phyloP scores from a whole-genome alignment of 495 filamentous ascomycete genomes.

The Rostrohypoxylon terebratum region DNA sequence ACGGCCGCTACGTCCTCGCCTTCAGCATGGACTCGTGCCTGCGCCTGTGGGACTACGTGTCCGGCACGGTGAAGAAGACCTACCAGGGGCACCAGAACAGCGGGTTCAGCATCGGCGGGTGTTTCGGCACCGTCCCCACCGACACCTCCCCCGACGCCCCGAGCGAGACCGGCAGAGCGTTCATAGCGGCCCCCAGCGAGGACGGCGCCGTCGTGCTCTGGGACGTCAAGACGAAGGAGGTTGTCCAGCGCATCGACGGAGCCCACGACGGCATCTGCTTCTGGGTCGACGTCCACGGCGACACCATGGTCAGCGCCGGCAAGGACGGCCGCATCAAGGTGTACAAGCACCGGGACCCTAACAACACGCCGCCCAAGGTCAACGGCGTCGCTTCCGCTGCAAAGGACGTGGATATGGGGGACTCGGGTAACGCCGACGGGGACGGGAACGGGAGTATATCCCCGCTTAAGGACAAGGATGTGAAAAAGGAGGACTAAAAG shows the following conservation, averaged over 20 bases:
- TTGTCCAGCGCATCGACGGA: conserved; percentile 74
- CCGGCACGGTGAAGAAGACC: conserved; percentile 88
- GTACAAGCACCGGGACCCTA: conserved; percentile 47
- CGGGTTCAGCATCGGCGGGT: conserved; percentile 83
- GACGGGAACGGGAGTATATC: conserved; percentile 13
- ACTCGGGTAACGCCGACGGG: not conserved
- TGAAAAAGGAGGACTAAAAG: conserved; percentile 48
- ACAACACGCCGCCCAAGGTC: not conserved
- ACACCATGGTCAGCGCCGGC: conserved; percentile 61
- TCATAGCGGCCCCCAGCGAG: conserved; percentile 86
- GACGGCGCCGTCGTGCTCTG: conserved; percentile 87
- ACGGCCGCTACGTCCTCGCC: conserved; percentile 90
- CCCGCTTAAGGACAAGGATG: conserved; percentile 47
- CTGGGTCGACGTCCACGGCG: conserved; percentile 73
- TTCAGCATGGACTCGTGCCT: conserved; percentile 91
- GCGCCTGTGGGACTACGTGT: conserved; percentile 93
- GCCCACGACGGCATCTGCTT: conserved; percentile 86
- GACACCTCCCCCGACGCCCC: conserved; percentile 75
- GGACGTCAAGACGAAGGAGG: conserved; percentile 87
- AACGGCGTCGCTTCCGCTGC: conserved; percentile 24
- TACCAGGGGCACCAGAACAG: conserved; percentile 93
- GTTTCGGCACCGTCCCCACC: conserved; percentile 73
- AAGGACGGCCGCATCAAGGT: conserved; percentile 58
- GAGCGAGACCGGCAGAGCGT: conserved; percentile 64
- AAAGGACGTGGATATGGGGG: conserved; percentile 9